Percentiles rank a stretch among this genome's conserved stretches.
Evolutionary conservation across 2,329 filamentous ascomycete species (phyloP).

Genomic region (Penicillium olsonii): DNA sequence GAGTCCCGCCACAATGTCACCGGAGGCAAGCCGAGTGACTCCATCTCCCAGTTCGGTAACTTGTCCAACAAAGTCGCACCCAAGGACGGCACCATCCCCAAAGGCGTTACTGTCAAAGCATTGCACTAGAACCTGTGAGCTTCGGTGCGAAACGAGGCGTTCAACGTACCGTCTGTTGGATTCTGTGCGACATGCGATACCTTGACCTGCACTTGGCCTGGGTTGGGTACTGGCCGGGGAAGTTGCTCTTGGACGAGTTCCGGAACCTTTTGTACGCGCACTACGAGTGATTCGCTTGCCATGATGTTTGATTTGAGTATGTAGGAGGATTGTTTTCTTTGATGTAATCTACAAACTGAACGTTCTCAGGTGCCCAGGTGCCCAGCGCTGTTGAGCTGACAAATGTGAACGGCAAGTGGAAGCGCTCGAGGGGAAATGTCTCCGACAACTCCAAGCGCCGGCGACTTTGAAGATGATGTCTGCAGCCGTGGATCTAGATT

Average conservation of each 20-base stretch:
- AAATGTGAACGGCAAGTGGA: not conserved
- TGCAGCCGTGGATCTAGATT: not conserved
- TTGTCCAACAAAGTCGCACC: conserved; percentile 37
- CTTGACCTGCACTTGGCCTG: conserved; percentile 25
- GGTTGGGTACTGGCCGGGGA: conserved; percentile 7
- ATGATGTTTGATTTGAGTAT: not conserved
- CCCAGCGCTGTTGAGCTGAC: not conserved
- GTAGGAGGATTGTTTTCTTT: too few species aligned
- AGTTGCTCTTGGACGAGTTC: conserved; percentile 14
- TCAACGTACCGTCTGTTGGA: conserved; percentile 22
- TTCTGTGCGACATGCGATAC: conserved; percentile 28
- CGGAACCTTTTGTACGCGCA: conserved; percentile 9
- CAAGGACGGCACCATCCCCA: conserved; percentile 32
- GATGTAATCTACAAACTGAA: too few species aligned
- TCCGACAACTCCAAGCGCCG: not conserved
- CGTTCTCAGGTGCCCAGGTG: not conserved
- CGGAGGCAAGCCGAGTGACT: conserved; percentile 31
- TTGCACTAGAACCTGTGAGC: conserved; percentile 25
- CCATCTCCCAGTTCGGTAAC: conserved; percentile 33
- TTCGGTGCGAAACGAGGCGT: not conserved
- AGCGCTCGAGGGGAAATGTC: not conserved
- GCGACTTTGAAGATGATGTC: not conserved
- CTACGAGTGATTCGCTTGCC: conserved; percentile 14
- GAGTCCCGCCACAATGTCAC: conserved; percentile 37
- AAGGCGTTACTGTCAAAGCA: conserved; percentile 41